A percentile compares a stretch with the other conserved stretches of the same genome.
Conservation (phyloP, 1,139 yeast species). For the Scheffersomyces segobiensis region DNA sequence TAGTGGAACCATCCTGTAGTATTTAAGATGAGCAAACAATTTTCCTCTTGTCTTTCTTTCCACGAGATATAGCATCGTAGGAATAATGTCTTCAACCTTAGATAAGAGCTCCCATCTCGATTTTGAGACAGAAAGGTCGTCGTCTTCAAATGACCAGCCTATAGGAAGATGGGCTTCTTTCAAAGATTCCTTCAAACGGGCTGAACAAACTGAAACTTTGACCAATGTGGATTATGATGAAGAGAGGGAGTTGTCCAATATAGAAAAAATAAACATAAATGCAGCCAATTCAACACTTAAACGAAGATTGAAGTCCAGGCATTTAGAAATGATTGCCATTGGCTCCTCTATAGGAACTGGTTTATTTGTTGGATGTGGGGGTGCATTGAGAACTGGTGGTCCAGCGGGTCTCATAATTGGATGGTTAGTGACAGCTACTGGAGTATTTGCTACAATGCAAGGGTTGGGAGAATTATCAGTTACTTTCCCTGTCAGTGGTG, state of each 20-base stretch:
- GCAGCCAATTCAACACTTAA: constrained; percentile 42
- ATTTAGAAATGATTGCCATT: constrained; percentile 62
- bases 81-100: not conserved
- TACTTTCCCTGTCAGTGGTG: constrained; percentile 42
- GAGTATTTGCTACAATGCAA: constrained; percentile 34
- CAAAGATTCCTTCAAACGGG: constrained; percentile 39
- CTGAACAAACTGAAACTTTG: constrained; percentile 19
- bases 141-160: not conserved
- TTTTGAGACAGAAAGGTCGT: not conserved
- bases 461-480: constrained; percentile 42
- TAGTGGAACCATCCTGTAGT: not conserved
- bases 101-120: not conserved
- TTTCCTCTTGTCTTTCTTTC: not conserved
- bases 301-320: constrained; percentile 43
- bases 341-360: constrained; percentile 73
- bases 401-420: constrained; percentile 72
- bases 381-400: constrained; percentile 58
- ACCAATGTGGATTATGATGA: constrained; percentile 20
- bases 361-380: constrained; percentile 32
- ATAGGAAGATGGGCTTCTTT: constrained; percentile 25
- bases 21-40: not conserved
- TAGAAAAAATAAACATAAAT: constrained; percentile 36
- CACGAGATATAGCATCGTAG: not conserved
- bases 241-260: constrained; percentile 26
- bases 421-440: constrained; percentile 19